Base-by-base conservation (phyloP, 805 yeast species). In the Cyberlindnera lachancei region DNA sequence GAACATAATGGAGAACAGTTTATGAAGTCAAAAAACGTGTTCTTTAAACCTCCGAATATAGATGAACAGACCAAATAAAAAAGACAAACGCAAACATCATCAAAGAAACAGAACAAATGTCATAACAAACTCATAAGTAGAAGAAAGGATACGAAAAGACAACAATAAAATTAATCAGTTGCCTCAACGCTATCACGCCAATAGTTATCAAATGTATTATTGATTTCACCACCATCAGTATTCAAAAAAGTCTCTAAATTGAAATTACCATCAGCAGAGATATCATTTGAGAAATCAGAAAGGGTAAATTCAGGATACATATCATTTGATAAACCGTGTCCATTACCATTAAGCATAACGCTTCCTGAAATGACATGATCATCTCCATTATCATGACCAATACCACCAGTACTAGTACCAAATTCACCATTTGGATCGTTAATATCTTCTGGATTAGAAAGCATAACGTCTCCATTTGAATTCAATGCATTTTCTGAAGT, bases 121-220 rank as follows among this genome's bases (percentile, higher is more conserved):
- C 22, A 27, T 27, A 18, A 24, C 26, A 24, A 15, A 15, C 17
- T 7, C n/a, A 10, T 7, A 7, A 23, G 25, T 23, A 7, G 17
- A 14, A 11, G 15, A n/a, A 15, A 24, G 14, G 17, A 14, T 14
- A 12, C 11, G 11, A 13, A 18, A 27, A 8, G 17, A 13, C 7
- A 17, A 15, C 13, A 25, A 18, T 17, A 9, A 19, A 25, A 46
- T 29, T 44, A 44, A 31, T 59, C 64, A 10, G 59, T 56, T 7
- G 65, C 57, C 32, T 61, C 66, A 21, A 62, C 68, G 30, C 63
- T 52, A 36, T 63, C 70, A 15, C 59, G 59, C 70, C 70, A 65
- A 37, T 54, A 58, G 46, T 49, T 52, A 26, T 55, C 67, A 35
- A 59, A 50, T 32, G 37, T 46, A 4, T 55, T 52, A 4, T 32